These are phyloP conservation scores for Flaveria sonorensis DNA, from an alignment of 129 eudicot genomes.

Conservation along the genomic window DNA sequence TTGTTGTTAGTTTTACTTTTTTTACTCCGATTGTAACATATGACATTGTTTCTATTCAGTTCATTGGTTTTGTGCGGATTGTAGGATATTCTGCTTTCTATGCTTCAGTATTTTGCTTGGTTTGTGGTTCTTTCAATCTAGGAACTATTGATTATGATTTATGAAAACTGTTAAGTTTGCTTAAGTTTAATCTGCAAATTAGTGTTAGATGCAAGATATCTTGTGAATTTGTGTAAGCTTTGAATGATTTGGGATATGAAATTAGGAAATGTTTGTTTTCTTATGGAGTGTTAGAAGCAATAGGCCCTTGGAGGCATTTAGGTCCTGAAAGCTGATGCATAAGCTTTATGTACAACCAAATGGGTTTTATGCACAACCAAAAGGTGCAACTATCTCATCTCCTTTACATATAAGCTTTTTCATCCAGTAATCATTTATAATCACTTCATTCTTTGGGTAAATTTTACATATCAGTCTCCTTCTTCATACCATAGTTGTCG, in stretches of 20 bases:
- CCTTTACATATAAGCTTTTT: too few species aligned
- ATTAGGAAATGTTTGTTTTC: neutral
- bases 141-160: neutral
- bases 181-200: constrained; percentile 9
- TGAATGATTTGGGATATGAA: neutral
- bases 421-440: too few species aligned
- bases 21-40: neutral
- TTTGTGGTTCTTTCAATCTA: neutral
- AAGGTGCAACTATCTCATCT: too few species aligned
- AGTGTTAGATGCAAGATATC: neutral
- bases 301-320: too few species aligned
- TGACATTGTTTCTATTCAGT: neutral
- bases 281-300: too few species aligned
- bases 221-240: neutral
- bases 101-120: neutral
- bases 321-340: too few species aligned
- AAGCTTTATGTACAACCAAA: too few species aligned
- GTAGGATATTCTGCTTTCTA: neutral
- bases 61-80: neutral
- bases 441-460: too few species aligned
- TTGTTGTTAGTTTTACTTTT: neutral
- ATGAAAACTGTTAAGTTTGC: neutral
- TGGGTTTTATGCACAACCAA: too few species aligned
- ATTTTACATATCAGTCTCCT: too few species aligned
- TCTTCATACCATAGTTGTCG: too few species aligned